Evolutionary conservation across 2,329 filamentous ascomycete genomes (phyloP), one percentile per base, ranked within the genome.

Genomic region (Scedosporium minutisporum): DNA sequence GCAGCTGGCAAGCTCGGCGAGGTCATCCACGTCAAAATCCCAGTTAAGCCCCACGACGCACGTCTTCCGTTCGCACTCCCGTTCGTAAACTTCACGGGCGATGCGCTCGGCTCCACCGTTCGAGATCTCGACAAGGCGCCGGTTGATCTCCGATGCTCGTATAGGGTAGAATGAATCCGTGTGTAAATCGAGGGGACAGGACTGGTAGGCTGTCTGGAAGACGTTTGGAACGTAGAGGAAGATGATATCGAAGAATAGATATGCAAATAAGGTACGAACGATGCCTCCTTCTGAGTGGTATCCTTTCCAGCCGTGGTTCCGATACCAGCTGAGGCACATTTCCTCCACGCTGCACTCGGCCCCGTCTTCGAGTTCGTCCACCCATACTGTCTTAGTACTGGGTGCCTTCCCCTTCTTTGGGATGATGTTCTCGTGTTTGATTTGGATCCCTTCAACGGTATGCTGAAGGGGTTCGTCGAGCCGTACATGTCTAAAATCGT

Each of bases 201-300:
- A 96, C 74, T 99, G 95, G 72, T 91, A 99, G 1, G 89, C 85
- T 5, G 95, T 99, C 72, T 97, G 93, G 74, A 99, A 99, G 62
- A 99, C 93, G 68, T 97, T 96, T 27, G 95, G 93, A 4, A 97
- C 84, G 73, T 96, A 96, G 27, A 91, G 80, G 75, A 97, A 97
- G 6, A 99, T 78, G 25, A 97, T 84, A 73, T 99, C 93, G 77
- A 88, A 95, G 78, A 97, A 96, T 18, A 99, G 84, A 70, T 95
- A 93, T 14, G 87, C 89, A 74, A 93, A 93, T 27, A 99, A 79
- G 0, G 95, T 99, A n/a, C 92, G 87, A 6, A 97, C 78, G 68
- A 97, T 93, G 2, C 93, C 90, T 41, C 92, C 91, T 78, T 99
- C 95, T 18, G 88, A 86, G 74, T 99, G 95, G 70, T 93, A 97